Conservation (phyloP, 257 asterid species). For the Primulina eburnea region DNA sequence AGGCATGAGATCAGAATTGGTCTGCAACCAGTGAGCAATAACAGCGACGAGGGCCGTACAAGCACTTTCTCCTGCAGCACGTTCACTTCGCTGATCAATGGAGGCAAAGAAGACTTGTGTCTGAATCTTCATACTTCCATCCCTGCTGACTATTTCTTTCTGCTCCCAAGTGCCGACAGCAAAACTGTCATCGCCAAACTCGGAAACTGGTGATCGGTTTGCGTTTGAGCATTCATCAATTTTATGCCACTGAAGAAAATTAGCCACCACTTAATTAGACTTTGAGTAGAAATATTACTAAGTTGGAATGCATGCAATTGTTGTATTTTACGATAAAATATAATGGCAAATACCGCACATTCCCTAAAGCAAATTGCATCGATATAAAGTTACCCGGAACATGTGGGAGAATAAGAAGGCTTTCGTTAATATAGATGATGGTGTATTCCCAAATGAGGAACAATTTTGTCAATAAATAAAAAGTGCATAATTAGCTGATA, state of each 20-base stretch:
- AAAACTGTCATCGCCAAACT: constrained; percentile 84
- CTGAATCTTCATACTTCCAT: constrained; percentile 71
- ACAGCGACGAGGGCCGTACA: constrained; percentile 96
- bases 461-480: not conserved
- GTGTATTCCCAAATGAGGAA: not conserved
- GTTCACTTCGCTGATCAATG: constrained; percentile 93
- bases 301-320: not conserved
- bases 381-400: not conserved
- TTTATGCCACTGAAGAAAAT: constrained; percentile 55
- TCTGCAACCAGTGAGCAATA: constrained; percentile 87
- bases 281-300: constrained; percentile 10
- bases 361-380: not conserved
- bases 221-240: constrained; percentile 65
- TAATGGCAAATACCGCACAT: constrained; percentile 1
- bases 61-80: constrained; percentile 94
- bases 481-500: not conserved
- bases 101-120: constrained; percentile 86
- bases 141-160: constrained; percentile 74
- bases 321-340: not conserved
- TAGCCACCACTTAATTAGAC: constrained; percentile 16
- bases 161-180: constrained; percentile 91
- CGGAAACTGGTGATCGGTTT: constrained; percentile 66
- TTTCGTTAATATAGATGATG: not conserved
- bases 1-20: constrained; percentile 68
- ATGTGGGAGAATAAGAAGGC: not conserved